A percentile compares a stretch with the other conserved stretches of the same genome.
Evolutionary conservation across 2,329 filamentous ascomycete species (phyloP).

Genomic region (Metarhizium sp.): DNA sequence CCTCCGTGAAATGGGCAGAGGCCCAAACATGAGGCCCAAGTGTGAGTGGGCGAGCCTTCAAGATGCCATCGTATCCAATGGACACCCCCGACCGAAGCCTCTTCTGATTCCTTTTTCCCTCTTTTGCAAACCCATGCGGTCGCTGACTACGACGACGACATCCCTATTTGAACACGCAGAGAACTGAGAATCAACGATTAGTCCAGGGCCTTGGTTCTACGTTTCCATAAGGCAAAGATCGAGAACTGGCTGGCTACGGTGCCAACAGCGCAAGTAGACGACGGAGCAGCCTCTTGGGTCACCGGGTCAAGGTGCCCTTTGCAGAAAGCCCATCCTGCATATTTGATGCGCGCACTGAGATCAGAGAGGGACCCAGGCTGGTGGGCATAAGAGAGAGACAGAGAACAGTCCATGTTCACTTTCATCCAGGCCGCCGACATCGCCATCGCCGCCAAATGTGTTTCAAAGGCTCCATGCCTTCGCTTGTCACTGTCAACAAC

Average conservation of each 20-base stretch:
- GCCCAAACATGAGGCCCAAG: conserved; percentile 6
- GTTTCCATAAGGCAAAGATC: too few species aligned
- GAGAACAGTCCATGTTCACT: not conserved
- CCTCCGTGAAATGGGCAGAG: not conserved
- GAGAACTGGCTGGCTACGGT: too few species aligned
- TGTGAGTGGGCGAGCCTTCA: conserved; percentile 1
- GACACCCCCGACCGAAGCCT: not conserved
- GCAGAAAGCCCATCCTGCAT: too few species aligned
- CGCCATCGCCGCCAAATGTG: not conserved
- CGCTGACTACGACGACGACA: too few species aligned
- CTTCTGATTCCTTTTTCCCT: not conserved
- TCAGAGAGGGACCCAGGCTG: not conserved
- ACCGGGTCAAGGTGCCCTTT: too few species aligned
- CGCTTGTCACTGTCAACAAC: conserved; percentile 51
- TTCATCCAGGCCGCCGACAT: not conserved
- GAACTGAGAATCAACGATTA: too few species aligned
- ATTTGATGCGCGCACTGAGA: not conserved
- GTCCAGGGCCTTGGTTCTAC: too few species aligned
- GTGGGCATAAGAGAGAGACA: not conserved
- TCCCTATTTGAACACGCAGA: too few species aligned
- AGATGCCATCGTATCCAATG: conserved; percentile 2
- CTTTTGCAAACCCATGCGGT: too few species aligned
- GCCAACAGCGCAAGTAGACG: not conserved
- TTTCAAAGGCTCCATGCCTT: conserved; percentile 39
- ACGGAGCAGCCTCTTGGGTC: not conserved